phyloP scores from a whole-genome alignment of 2,329 filamentous ascomycete species.

The Iodosphaeria phyllophila region DNA sequence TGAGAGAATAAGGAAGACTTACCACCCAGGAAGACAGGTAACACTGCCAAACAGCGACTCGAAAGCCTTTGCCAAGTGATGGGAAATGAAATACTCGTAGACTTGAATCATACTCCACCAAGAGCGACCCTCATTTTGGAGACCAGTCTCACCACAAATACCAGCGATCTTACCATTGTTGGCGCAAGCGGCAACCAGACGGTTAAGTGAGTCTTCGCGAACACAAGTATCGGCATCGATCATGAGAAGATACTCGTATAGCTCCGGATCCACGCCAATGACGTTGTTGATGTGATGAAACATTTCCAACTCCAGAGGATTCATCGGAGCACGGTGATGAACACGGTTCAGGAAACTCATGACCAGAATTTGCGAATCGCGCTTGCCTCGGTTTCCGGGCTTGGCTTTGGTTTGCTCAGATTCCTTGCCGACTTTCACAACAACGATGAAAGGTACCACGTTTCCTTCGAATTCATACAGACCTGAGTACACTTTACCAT shows the following conservation, averaged over 20 bases:
- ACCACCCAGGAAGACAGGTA: constrained; percentile 98
- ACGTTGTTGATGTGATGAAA: constrained; percentile 99
- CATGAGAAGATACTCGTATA: constrained; percentile 96
- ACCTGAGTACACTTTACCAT: constrained; percentile 95
- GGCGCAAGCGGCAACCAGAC: constrained; percentile 78
- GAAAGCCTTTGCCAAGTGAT: constrained; percentile 91
- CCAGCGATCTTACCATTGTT: constrained; percentile 93
- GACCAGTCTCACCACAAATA: constrained; percentile 90
- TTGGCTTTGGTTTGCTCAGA: constrained; percentile 82
- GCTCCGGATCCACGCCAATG: constrained; percentile 89
- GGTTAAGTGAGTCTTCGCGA: constrained; percentile 76
- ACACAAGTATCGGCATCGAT: constrained; percentile 96
- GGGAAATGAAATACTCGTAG: constrained; percentile 98
- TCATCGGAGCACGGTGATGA: constrained; percentile 87
- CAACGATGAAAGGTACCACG: constrained; percentile 85
- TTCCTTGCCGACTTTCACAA: constrained; percentile 95
- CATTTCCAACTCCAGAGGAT: constrained; percentile 87
- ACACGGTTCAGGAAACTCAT: constrained; percentile 98
- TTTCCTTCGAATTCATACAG: constrained; percentile 96
- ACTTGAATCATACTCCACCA: constrained; percentile 99
- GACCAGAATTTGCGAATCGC: constrained; percentile 87
- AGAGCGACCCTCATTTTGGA: constrained; percentile 85
- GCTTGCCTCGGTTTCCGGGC: constrained; percentile 94
- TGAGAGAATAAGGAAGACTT: constrained; percentile 21
- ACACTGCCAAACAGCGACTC: constrained; percentile 96